phyloP scores from a whole-genome alignment of 805 yeast species.

The Debaryomyces tyrocola region DNA sequence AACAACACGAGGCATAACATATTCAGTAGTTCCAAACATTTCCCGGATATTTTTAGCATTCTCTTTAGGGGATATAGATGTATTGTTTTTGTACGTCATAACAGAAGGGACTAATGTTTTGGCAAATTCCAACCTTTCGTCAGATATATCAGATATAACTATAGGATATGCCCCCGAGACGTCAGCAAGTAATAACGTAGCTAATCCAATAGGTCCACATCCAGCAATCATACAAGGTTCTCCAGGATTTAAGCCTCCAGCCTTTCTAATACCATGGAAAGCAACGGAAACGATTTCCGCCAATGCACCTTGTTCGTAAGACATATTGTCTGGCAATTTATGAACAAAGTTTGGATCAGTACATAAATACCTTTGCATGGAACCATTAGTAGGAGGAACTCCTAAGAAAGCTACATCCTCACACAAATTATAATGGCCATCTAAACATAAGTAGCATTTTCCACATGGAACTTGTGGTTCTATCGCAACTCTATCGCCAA shows the following conservation, averaged over 20 bases:
- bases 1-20: conserved; percentile 18
- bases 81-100: conserved; percentile 42
- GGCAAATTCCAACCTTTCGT: conserved; percentile 22
- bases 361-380: conserved; percentile 11
- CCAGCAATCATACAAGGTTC: conserved; percentile 22
- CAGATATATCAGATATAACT: conserved; percentile 22
- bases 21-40: conserved; percentile 34
- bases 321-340: conserved; percentile 22
- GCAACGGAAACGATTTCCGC: conserved; percentile 25
- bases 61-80: conserved; percentile 27
- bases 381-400: conserved; percentile 18
- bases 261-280: conserved; percentile 21
- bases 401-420: conserved; percentile 18
- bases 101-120: conserved; percentile 37
- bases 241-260: conserved; percentile 14
- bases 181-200: conserved; percentile 19
- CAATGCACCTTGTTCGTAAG: conserved; percentile 25
- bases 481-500: conserved; percentile 49
- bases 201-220: conserved; percentile 28
- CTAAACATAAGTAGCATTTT: conserved; percentile 18
- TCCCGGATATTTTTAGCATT: conserved; percentile 39
- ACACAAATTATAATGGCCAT: conserved; percentile 22
- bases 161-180: conserved; percentile 21
- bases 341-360: conserved; percentile 16
- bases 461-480: conserved; percentile 59